A percentile compares a stretch with the other conserved stretches of the same genome.
These are phyloP conservation scores for Bidens hawaiensis DNA, from an alignment of 140 eudicot genomes.

Conservation along the genomic window DNA sequence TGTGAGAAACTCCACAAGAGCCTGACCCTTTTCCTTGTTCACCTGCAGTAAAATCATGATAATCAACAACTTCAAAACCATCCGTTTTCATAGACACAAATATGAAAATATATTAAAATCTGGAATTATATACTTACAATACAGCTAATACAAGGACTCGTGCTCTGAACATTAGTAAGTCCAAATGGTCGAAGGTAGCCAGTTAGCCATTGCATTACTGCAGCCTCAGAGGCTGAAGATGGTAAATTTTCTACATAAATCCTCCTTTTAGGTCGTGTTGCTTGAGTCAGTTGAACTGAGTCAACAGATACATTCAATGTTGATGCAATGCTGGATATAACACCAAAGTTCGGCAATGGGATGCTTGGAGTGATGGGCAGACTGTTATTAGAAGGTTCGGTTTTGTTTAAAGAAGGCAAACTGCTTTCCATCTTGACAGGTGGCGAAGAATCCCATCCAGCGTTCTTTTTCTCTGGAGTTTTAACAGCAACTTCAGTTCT, in stretches of 20 bases:
- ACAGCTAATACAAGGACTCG: slow-evolving; percentile 90
- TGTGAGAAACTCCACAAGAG: slow-evolving; percentile 89
- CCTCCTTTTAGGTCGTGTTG: slow-evolving; percentile 96
- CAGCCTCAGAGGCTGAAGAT: slow-evolving; percentile 69
- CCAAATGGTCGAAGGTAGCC: slow-evolving; percentile 68
- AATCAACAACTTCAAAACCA: not conserved
- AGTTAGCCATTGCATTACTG: slow-evolving; percentile 63
- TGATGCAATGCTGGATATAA: slow-evolving; percentile 33
- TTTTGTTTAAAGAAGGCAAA: slow-evolving; percentile 34
- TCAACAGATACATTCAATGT: slow-evolving; percentile 56
- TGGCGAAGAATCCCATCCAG: slow-evolving; percentile 63
- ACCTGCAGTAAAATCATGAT: slow-evolving; percentile 46
- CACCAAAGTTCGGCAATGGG: slow-evolving; percentile 35
- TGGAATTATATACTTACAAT: slow-evolving; percentile 53
- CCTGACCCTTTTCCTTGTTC: slow-evolving; percentile 94
- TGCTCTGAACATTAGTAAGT: slow-evolving; percentile 52
- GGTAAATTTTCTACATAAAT: slow-evolving; percentile 89
- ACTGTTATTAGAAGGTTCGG: slow-evolving; percentile 23
- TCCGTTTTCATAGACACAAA: not conserved
- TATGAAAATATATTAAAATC: too few relatives aligned
- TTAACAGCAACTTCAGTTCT: slow-evolving; percentile 69
- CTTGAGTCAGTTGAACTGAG: slow-evolving; percentile 91
- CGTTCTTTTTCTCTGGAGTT: slow-evolving; percentile 68
- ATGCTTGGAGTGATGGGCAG: slow-evolving; percentile 28
- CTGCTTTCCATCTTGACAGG: slow-evolving; percentile 36